Conservation (phyloP, 164 flowering plant genomes). For the Umbellularia californica region DNA sequence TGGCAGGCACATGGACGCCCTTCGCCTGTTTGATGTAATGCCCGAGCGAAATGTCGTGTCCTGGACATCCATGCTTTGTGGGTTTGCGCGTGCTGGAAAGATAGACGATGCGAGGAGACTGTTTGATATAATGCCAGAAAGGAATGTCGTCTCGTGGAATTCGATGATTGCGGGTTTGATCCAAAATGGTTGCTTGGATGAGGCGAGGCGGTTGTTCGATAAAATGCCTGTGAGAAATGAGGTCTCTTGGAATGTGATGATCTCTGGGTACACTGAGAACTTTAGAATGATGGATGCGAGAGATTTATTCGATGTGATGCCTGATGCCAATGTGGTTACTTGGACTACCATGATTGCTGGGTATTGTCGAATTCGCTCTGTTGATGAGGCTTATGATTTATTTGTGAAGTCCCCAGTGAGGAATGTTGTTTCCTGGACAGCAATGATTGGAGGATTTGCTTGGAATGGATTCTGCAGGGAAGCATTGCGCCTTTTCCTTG, state of each 20-base stretch:
- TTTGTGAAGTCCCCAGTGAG: conserved; percentile 48
- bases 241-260: conserved; percentile 49
- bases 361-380: conserved; percentile 48
- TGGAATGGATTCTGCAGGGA: conserved; percentile 50
- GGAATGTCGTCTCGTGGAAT: conserved; percentile 57
- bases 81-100: conserved; percentile 27
- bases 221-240: conserved; percentile 32
- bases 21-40: conserved; percentile 40
- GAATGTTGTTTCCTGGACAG: conserved; percentile 69
- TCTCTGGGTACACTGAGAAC: conserved; percentile 42
- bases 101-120: conserved; percentile 25
- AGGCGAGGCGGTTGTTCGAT: conserved; percentile 41
- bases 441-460: conserved; percentile 63
- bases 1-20: conserved; percentile 42
- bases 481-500: conserved; percentile 40
- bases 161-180: conserved; percentile 50
- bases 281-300: conserved; percentile 44
- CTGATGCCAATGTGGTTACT: conserved; percentile 42
- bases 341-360: conserved; percentile 65
- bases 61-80: conserved; percentile 55
- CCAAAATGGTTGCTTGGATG: conserved; percentile 41
- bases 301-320: conserved; percentile 41
- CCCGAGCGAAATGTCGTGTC: conserved; percentile 49
- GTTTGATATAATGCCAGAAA: conserved; percentile 47
- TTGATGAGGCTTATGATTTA: conserved; percentile 40